Base-by-base conservation (phyloP, 1,284 basidiomycete species). In the Irpex rosettiformis region DNA sequence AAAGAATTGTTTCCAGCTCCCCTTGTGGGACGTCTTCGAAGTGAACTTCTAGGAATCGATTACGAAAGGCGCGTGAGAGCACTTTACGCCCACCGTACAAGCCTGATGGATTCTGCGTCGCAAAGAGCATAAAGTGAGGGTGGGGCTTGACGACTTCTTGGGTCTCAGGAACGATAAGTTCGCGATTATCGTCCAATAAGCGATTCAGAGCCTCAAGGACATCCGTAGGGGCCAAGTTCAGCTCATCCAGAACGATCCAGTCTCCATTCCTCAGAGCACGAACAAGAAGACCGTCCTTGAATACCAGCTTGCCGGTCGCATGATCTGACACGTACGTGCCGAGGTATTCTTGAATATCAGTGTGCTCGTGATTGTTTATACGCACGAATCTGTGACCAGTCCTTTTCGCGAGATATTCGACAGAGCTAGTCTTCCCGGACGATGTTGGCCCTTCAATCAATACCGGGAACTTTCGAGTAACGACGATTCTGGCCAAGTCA, bases 311-410 rank as follows among this genome's bases (percentile, higher is more conserved):
- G 22, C 97, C 97, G 0, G 94, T 94, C 24, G 84, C 73, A 4
- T 95, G 86, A 72, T 99, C 96, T 1, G 96, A 96, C 13, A 96
- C 87, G 69, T 99, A 99, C 0, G 95, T 96, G 4, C 97, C 97
- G 54, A 99, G 82, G 70, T 99, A 99, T 71, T 99, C 97, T 70
- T 99, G 97, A 54, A 96, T 96, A 72, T 99, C 97, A 3, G 97
- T 99, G 70, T 99, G 97, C 68, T 99, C 97, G 76, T 99, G 97
- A 69, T 99, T 99, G 77, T 99, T 99, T 82, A 99, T 98, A 37
- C 97, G 92, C 27, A 99, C 89, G 71, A 99, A 99, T 28, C 85
- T 85, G 76, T 99, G 97, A 0, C 97, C 96, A 0, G 96, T 98
- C 59, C 92, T 83, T 60, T 85, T 85, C 1, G 97, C 96, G 22